These are phyloP conservation scores for Spergularia azorica DNA, from an alignment of 179 eudicot species.

Conservation along the genomic window DNA sequence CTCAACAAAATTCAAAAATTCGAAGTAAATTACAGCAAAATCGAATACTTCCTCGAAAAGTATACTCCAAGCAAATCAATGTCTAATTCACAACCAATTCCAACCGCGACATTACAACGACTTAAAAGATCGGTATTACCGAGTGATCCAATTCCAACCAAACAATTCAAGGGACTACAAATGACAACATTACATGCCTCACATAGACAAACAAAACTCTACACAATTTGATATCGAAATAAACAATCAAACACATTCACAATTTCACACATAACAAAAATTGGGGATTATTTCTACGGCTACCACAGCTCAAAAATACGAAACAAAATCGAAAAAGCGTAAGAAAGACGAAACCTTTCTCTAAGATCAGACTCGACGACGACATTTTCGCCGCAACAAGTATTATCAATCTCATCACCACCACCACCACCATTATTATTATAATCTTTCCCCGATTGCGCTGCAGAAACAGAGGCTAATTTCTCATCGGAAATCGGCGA, in stretches of 20 bases:
- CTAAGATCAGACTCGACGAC: slow-evolving; percentile 36
- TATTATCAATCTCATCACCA: slow-evolving; percentile 4
- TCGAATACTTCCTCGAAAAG: not conserved
- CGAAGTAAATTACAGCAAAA: not conserved
- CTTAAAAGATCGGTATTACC: no score
- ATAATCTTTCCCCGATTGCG: not conserved
- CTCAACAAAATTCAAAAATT: not conserved
- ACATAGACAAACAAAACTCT: not conserved
- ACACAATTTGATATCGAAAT: not conserved
- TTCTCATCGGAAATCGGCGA: not conserved
- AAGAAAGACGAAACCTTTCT: slow-evolving; percentile 37
- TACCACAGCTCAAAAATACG: not conserved
- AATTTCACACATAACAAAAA: not conserved
- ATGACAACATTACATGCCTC: not conserved
- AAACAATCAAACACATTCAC: not conserved
- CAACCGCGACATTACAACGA: not conserved
- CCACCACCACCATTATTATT: not conserved
- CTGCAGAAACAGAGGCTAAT: not conserved
- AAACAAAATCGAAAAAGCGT: not conserved
- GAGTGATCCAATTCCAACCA: no score
- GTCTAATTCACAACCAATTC: not conserved
- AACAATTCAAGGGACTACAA: no score
- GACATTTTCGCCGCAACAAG: slow-evolving; percentile 43
- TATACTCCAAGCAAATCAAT: not conserved
- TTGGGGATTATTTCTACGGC: not conserved